Evolutionary conservation across 176 grass and related monocot species (phyloP).

Genomic region (Zoysia japonica): DNA sequence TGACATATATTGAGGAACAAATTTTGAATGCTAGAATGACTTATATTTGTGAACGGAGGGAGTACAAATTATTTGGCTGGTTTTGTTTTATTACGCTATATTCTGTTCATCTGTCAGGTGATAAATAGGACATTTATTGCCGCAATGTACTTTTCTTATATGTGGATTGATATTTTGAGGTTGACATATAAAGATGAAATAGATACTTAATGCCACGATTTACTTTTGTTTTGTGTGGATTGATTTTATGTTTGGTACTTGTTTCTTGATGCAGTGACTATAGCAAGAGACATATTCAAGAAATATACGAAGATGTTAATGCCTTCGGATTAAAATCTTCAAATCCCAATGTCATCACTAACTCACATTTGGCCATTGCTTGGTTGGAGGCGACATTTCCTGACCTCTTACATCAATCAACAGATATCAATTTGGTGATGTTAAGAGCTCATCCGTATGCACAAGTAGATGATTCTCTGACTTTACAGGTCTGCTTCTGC

Average conservation of each 20-base stretch:
- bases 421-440: conserved; percentile 42
- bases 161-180: neutral
- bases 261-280: conserved; percentile 58
- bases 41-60: no score
- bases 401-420: conserved; percentile 63
- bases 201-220: neutral
- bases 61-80: neutral
- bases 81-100: conserved; percentile 16
- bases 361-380: conserved; percentile 70
- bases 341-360: conserved; percentile 68
- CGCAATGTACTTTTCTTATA: conserved; percentile 7
- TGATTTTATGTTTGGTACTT: conserved; percentile 26
- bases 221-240: conserved; percentile 12
- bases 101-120: conserved; percentile 5
- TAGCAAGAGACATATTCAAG: conserved; percentile 66
- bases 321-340: conserved; percentile 70
- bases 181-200: neutral
- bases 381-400: conserved; percentile 97
- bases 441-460: conserved; percentile 80
- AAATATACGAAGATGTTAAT: conserved; percentile 89
- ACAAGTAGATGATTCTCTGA: conserved; percentile 77
- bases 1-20: no score
- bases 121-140: neutral
- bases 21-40: no score
- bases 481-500: conserved; percentile 69